Evolutionary conservation across 352 stramenopile species (phyloP).

Genomic region (Phytophthora boehmeriae): DNA sequence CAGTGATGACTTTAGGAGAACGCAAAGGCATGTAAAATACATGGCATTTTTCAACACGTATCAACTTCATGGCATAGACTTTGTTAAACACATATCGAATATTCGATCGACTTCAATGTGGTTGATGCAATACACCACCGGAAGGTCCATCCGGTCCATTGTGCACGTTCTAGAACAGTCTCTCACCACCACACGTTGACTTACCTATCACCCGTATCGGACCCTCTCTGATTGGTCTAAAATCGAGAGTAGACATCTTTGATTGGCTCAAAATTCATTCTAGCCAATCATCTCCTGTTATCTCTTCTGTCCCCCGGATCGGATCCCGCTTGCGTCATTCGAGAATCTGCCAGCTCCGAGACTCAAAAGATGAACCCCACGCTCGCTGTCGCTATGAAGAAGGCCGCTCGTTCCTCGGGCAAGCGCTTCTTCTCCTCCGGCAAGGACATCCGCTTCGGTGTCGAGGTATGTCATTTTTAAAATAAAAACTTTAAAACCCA

Average conservation of each 20-base stretch:
- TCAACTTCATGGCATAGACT: no score
- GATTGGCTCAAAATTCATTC: background rate
- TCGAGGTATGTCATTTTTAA: slow-evolving; percentile 60
- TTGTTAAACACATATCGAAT: no score
- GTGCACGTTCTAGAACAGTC: slow-evolving; percentile 38
- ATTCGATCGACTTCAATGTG: no score
- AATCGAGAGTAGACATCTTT: no score
- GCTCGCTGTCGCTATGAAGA: slow-evolving; percentile 70
- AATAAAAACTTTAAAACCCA: no score
- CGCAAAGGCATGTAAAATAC: slow-evolving; percentile 24
- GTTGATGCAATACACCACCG: no score
- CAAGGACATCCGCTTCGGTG: slow-evolving; percentile 99
- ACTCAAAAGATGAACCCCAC: slow-evolving; percentile 68
- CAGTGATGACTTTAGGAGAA: slow-evolving; percentile 2
- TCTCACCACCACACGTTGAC: background rate
- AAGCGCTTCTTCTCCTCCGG: slow-evolving; percentile 86
- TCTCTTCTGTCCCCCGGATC: no score
- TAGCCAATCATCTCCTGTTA: background rate
- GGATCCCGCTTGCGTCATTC: slow-evolving; percentile 22
- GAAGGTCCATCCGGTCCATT: no score
- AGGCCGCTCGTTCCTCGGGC: slow-evolving; percentile 52
- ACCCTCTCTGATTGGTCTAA: no score
- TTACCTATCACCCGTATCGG: slow-evolving; percentile 1
- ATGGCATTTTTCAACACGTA: no score
- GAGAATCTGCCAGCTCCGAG: slow-evolving; percentile 28